Conservation (phyloP, 2,329 filamentous ascomycete genomes). For the Colletotrichum sp. region DNA sequence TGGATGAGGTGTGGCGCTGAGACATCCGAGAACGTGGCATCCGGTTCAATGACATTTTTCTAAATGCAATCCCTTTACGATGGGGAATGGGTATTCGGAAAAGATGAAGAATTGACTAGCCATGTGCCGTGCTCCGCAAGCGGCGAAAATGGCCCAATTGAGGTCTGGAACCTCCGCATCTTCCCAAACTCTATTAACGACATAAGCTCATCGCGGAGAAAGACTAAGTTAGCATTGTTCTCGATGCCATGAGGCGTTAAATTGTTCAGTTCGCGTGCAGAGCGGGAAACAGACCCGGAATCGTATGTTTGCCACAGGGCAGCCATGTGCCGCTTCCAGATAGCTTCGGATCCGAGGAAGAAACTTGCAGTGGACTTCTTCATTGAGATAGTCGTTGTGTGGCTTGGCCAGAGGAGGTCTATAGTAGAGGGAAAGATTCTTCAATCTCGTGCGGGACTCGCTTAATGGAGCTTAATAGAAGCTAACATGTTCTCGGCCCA, state of each 20-base stretch:
- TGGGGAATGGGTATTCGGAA: neutral
- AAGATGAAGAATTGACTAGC: neutral
- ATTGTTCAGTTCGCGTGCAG: neutral
- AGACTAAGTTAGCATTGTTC: neutral
- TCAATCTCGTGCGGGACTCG: neutral
- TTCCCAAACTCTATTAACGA: neutral
- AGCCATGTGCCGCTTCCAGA: neutral
- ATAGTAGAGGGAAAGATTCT: neutral
- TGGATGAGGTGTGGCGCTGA: neutral
- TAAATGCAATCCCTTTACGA: neutral
- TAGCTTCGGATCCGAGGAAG: neutral
- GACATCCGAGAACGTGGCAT: neutral
- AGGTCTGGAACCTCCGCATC: neutral
- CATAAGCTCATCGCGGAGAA: neutral
- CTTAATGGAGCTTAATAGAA: neutral
- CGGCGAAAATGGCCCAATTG: neutral
- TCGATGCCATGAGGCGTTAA: neutral
- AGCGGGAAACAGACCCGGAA: neutral
- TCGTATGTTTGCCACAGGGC: neutral
- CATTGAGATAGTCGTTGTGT: neutral
- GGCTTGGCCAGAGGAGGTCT: neutral
- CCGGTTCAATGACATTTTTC: neutral
- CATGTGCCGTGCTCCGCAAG: neutral
- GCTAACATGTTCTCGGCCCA: neutral
- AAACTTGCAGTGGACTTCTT: neutral